Evolutionary conservation across 2,329 filamentous ascomycete genomes (phyloP).

Genomic region (Phyllosticta citribraziliensis): DNA sequence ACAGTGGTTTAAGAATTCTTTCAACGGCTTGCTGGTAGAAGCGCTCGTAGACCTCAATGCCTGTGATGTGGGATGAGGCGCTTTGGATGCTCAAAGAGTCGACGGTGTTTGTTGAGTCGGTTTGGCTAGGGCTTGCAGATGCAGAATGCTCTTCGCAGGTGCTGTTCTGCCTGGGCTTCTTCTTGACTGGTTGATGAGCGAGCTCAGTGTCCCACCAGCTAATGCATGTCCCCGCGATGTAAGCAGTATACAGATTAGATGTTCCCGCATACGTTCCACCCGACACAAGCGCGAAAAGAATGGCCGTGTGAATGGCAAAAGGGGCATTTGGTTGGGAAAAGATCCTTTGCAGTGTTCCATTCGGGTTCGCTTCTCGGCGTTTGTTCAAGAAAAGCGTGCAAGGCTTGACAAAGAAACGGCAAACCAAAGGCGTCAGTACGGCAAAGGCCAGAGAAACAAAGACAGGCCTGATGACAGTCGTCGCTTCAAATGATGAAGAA

Average conservation of each 20-base stretch:
- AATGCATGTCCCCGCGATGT: constrained; percentile 46
- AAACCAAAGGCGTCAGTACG: constrained; percentile 37
- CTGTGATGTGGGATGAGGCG: constrained; percentile 12
- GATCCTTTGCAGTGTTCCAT: constrained; percentile 16
- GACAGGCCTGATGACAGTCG: constrained; percentile 41
- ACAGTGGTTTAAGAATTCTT: constrained; percentile 56
- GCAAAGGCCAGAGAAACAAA: constrained; percentile 46
- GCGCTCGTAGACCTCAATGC: constrained; percentile 32
- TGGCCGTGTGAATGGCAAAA: constrained; percentile 38
- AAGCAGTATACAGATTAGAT: constrained; percentile 53
- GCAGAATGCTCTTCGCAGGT: not conserved
- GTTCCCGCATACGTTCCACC: constrained; percentile 51
- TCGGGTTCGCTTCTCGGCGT: constrained; percentile 17
- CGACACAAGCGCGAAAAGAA: constrained; percentile 42
- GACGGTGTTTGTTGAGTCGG: not conserved
- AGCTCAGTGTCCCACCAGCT: constrained; percentile 49
- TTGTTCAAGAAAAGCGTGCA: constrained; percentile 27
- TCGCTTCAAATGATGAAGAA: constrained; percentile 23
- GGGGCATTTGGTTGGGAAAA: constrained; percentile 26
- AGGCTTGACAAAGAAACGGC: constrained; percentile 37
- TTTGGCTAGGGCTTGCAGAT: not conserved
- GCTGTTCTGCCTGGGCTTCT: not conserved
- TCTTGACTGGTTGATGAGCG: constrained; percentile 16
- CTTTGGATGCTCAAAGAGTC: not conserved
- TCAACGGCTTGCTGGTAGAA: constrained; percentile 39